phyloP scores from a whole-genome alignment of 2,329 filamentous ascomycete species.

The Aureobasidium sp. region DNA sequence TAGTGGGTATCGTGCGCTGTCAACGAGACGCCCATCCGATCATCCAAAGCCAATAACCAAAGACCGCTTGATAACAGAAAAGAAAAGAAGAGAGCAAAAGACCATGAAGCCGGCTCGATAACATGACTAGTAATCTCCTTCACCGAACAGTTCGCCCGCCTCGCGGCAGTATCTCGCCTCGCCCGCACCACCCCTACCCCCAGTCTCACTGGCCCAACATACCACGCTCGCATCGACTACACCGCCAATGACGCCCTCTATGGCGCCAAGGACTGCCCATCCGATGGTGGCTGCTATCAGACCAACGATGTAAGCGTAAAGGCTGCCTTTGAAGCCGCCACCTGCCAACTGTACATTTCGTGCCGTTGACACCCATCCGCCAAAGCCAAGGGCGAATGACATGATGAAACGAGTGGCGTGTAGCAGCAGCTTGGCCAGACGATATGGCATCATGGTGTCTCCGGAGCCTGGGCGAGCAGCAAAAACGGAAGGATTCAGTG shows the following conservation, averaged over 20 bases:
- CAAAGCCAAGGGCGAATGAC: conserved; percentile 82
- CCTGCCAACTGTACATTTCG: conserved; percentile 61
- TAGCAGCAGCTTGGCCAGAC: conserved; percentile 82
- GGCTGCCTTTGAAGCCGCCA: conserved; percentile 58
- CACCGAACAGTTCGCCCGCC: conserved; percentile 80
- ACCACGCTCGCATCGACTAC: conserved; percentile 58
- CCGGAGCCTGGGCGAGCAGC: conserved; percentile 34
- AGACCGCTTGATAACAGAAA: neutral
- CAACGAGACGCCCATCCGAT: neutral
- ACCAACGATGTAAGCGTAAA: conserved; percentile 92
- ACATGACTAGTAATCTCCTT: conserved; percentile 29
- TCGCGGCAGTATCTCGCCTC: conserved; percentile 80
- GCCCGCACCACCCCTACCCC: conserved; percentile 54
- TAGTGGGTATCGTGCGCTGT: neutral
- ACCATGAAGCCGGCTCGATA: neutral
- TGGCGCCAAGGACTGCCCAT: conserved; percentile 68
- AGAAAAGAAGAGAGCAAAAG: neutral
- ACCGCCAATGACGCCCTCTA: conserved; percentile 34
- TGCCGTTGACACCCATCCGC: conserved; percentile 92
- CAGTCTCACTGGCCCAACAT: conserved; percentile 87
- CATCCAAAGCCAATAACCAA: neutral
- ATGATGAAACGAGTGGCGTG: conserved; percentile 89
- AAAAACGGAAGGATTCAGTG: conserved; percentile 38
- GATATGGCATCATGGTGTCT: conserved; percentile 68
- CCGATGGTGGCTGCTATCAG: conserved; percentile 90